Base-by-base conservation (phyloP, 306 rosid species). In the Delonix regia region DNA sequence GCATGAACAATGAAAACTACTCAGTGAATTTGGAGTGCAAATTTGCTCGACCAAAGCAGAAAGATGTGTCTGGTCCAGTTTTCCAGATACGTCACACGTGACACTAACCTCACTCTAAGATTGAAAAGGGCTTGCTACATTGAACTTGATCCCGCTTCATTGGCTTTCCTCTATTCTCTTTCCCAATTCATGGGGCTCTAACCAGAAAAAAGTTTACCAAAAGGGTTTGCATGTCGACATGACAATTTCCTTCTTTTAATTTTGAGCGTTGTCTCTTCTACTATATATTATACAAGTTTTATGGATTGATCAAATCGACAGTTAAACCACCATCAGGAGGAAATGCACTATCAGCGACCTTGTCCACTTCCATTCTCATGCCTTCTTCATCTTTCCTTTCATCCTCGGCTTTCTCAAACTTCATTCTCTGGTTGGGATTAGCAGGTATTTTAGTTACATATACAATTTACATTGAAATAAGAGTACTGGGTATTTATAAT, bases 351-450 rank as follows among this genome's bases (percentile, higher is more conserved):
- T 80, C 82, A 48, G 82, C 84, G 57, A 77, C 82, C 18, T 77
- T 75, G 69, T 86, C 88, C 81, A 25, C 66, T 60, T 84, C 84
- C 74, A 69, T 79, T 41, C 73, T 65, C 53, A 27, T 39, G 4
- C 22, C 67, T 52, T 78, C 77, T 33, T 75, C 82, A 6, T 75
- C 71, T 69, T 64, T 69, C 68, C 47, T 66, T 66, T 77, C 88
- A 52, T 73, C 76, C 69, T 79, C 81, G 14, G 38, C 60, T 83
- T 86, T 87, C 79, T 81, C 92, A 36, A 87, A 78, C 89, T 88
- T 91, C 86, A 88, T 48, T 80, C 85, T 89, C 92, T 89, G 97
- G 55, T 61, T 28, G 19, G 33, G 13, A 71, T 66, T 13, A 62
- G 45, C 28, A 67, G 41, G 22, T 71, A 63, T 47, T 71, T 62